phyloP scores from a whole-genome alignment of 768 basidiomycete species.

The Nevesoporus exiguus region DNA sequence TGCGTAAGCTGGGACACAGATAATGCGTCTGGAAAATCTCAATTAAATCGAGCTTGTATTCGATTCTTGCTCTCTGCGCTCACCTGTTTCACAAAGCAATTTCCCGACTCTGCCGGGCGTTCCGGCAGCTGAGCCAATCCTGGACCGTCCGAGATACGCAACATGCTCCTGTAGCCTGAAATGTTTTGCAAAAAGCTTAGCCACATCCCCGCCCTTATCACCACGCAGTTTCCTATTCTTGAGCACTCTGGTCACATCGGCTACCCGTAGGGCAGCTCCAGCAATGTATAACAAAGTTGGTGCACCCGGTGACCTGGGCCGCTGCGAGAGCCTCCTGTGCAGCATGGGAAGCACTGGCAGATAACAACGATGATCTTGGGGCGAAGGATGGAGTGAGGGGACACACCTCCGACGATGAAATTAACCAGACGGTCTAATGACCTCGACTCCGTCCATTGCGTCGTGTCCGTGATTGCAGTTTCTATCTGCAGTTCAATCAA shows the following conservation, averaged over 20 bases:
- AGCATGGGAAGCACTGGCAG: constrained; percentile 60
- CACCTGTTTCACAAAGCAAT: constrained; percentile 69
- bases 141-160: constrained; percentile 78
- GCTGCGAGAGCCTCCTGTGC: constrained; percentile 67
- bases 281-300: constrained; percentile 85
- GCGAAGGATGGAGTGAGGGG: neutral
- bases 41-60: constrained; percentile 5
- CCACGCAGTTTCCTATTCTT: constrained; percentile 67
- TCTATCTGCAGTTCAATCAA: constrained; percentile 60
- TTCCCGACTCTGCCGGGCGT: constrained; percentile 92
- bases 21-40: constrained; percentile 54
- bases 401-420: constrained; percentile 72
- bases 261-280: constrained; percentile 89
- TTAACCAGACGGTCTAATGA: constrained; percentile 67
- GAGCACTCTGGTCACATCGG: constrained; percentile 75
- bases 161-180: constrained; percentile 89
- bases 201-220: constrained; percentile 87
- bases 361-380: neutral
- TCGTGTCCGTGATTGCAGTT: constrained; percentile 71
- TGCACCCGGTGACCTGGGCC: constrained; percentile 73
- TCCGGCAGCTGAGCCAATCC: constrained; percentile 84
- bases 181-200: constrained; percentile 94
- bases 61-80: constrained; percentile 16
- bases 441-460: constrained; percentile 65
- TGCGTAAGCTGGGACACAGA: constrained; percentile 74